Evolutionary conservation across 345 rosid species (phyloP), one percentile per base, ranked within the genome.

Genomic region (Linum lewisii): DNA sequence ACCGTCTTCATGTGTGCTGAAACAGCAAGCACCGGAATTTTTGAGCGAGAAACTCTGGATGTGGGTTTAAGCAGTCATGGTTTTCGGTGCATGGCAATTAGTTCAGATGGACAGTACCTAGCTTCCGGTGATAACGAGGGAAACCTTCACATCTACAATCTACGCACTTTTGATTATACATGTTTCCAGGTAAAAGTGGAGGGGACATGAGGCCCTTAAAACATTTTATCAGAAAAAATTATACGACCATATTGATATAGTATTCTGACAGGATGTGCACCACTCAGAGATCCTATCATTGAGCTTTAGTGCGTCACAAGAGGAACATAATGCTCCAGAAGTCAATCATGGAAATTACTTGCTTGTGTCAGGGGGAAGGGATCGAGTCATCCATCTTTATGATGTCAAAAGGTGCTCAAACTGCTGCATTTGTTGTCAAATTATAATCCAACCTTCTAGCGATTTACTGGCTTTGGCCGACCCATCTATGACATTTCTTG

Each of bases 71-170:
- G 71, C 71, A 75, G 68, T 68, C 80, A 66, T 63, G 91, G 89
- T 54, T 79, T 86, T 64, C 83, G 89, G 61, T 82, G 91, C 52
- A 69, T 86, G 66, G 88, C 91, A 52, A 79, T 79, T 66, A 84
- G 91, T 61, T 75, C 79, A 62, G 95, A 86, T 70, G 97, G 87
- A 63, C 77, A 79, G 74, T 89, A 82, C 73, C 70, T 89, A 57
- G 94, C 87, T 61, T 84, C 85, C 67, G 91, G 97, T 64, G 97
- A 86, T 72, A 75, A 74, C 70, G 81, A 78, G 66, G 97, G 97
- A 62, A 86, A 84, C 75, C 80, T 89, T 69, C 97, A 89, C 66
- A 86, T 86, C 51, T 86, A 81, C 79, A 80, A 82, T 72, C 79
- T 86, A 56, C 65, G 69, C 49, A 72, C 83, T 68, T 82, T 76